A percentile compares a stretch with the other conserved stretches of the same genome.
Evolutionary conservation across 140 eudicot genomes (phyloP).

Genomic region (Flaveria floridana): DNA sequence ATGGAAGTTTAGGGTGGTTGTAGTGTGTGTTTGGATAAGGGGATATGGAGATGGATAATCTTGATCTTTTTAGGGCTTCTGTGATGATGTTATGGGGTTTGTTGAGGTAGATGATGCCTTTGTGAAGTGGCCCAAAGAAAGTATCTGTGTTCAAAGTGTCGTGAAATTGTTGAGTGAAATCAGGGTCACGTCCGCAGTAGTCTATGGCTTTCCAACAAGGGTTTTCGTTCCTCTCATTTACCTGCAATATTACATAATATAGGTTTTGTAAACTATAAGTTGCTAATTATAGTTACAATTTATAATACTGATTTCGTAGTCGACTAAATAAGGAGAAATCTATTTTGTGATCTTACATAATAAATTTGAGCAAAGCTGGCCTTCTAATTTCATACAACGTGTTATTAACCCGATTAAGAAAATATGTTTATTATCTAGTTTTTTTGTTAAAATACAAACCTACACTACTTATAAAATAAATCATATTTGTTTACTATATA

Average conservation of each 20-base stretch:
- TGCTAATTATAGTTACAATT: too few species aligned
- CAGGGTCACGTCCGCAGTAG: conserved; percentile 68
- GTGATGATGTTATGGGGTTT: conserved; percentile 28
- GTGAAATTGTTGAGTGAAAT: conserved; percentile 25
- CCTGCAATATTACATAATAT: conserved; percentile 37
- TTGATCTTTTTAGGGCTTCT: conserved; percentile 36
- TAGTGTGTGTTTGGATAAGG: background rate
- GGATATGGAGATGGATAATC: conserved; percentile 41
- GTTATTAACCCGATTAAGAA: too few species aligned
- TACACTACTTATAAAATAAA: too few species aligned
- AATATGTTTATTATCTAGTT: too few species aligned
- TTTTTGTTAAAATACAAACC: too few species aligned
- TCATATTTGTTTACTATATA: too few species aligned
- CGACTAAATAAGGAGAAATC: too few species aligned
- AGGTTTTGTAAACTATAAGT: too few species aligned
- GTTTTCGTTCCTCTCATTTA: conserved; percentile 61
- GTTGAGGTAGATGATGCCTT: conserved; percentile 46
- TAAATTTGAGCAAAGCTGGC: too few species aligned
- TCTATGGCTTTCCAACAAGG: conserved; percentile 66
- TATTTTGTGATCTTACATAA: too few species aligned
- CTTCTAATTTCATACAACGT: too few species aligned
- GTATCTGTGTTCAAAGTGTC: conserved; percentile 27
- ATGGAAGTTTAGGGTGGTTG: conserved; percentile 23
- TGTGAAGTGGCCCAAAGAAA: conserved; percentile 50
- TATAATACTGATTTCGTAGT: too few species aligned